Percentiles rank a stretch among this genome's conserved stretches.
phyloP scores from a whole-genome alignment of 805 yeast genomes.

The Yueomyces sinensis region DNA sequence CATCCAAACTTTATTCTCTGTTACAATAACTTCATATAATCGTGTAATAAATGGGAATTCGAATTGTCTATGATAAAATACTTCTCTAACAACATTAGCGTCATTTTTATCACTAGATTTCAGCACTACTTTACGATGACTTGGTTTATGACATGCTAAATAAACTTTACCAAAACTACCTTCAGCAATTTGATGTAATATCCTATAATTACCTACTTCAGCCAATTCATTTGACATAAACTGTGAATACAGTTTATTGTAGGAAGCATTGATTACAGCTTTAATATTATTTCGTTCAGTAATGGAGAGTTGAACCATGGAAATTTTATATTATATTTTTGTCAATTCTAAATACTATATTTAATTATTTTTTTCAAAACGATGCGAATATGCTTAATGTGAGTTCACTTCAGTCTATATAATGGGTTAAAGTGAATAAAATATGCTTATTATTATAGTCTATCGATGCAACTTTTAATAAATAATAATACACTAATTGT shows the following conservation, averaged over 20 bases:
- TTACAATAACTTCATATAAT: conserved; percentile 72
- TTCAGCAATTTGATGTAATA: conserved; percentile 68
- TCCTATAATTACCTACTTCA: conserved; percentile 71
- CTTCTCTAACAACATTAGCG: conserved; percentile 81
- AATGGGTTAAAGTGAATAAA: no score
- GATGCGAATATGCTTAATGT: no score
- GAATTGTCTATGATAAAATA: conserved; percentile 75
- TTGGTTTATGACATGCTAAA: conserved; percentile 63
- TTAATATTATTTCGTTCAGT: conserved; percentile 21
- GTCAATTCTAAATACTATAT: no score
- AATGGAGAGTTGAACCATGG: no score
- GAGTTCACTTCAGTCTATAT: no score
- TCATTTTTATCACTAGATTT: conserved; percentile 69
- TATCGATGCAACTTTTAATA: no score
- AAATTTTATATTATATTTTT: no score
- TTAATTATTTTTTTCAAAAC: no score
- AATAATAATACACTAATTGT: no score
- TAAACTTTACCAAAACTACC: conserved; percentile 91
- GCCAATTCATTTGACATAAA: conserved; percentile 34
- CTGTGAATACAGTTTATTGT: conserved; percentile 42
- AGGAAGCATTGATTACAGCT: conserved; percentile 43
- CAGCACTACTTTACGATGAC: conserved; percentile 68
- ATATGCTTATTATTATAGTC: no score
- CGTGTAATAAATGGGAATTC: conserved; percentile 73
- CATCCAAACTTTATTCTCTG: conserved; percentile 73